These are phyloP conservation scores for Stephanodiscus triporus DNA, from an alignment of 108 stramenopile genomes.

Conservation along the genomic window DNA sequence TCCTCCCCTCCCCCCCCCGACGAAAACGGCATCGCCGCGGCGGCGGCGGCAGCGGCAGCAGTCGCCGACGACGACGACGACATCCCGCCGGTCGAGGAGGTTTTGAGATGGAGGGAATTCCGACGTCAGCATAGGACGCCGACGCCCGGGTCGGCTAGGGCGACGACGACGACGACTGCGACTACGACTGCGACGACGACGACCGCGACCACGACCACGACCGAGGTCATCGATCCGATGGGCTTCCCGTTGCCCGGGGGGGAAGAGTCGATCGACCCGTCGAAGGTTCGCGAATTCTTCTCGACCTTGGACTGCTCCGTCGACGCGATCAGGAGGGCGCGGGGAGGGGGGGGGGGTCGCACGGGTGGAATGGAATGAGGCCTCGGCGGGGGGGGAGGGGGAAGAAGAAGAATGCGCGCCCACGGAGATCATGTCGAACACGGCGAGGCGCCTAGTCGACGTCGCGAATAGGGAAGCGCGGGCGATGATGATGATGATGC, in stretches of 20 bases:
- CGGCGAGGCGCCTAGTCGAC: conserved; percentile 12
- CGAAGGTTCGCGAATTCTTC: background rate
- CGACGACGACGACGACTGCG: background rate
- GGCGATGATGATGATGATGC: conserved; percentile 4
- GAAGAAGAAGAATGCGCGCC: background rate
- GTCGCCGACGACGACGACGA: too few species aligned
- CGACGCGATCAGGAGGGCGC: background rate
- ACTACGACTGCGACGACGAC: background rate
- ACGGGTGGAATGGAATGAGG: background rate
- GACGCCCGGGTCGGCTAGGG: too few species aligned
- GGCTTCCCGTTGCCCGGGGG: background rate
- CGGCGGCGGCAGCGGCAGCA: too few species aligned
- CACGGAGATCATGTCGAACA: conserved; percentile 25
- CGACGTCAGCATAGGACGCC: conserved; percentile 33
- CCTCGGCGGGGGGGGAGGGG: background rate
- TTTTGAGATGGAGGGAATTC: conserved; percentile 42
- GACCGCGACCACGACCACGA: background rate
- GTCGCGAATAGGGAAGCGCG: conserved; percentile 12
- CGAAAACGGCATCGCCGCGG: too few species aligned
- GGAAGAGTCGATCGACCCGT: background rate
- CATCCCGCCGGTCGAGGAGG: too few species aligned
- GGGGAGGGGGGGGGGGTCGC: background rate
- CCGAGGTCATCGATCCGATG: conserved; percentile 17
- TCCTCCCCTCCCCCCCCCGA: conserved; percentile 16
- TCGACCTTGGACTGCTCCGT: background rate